These are phyloP conservation scores for Furcasterigmium sp. DNA, from an alignment of 2,329 filamentous ascomycete genomes.

Conservation along the genomic window DNA sequence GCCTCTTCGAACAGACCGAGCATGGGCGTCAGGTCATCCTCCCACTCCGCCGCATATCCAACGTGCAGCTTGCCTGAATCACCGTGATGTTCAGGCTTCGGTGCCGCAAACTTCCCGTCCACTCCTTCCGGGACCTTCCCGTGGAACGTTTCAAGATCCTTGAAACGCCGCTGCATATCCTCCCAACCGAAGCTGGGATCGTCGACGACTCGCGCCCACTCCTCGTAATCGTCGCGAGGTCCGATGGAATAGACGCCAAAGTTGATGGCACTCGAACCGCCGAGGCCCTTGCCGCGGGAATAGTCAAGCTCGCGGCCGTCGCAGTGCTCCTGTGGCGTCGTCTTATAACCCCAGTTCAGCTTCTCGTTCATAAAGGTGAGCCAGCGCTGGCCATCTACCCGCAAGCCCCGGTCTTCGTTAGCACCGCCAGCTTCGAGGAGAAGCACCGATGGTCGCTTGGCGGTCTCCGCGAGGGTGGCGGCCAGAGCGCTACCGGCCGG, in stretches of 20 bases:
- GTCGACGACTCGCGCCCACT: slow-evolving; percentile 50
- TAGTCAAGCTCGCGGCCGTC: slow-evolving; percentile 39
- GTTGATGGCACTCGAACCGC: slow-evolving; percentile 49
- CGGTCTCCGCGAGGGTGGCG: slow-evolving; percentile 39
- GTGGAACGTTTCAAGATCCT: slow-evolving; percentile 49
- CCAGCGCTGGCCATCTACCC: slow-evolving; percentile 51
- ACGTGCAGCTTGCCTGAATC: slow-evolving; percentile 39
- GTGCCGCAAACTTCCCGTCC: slow-evolving; percentile 40
- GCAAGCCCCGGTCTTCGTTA: slow-evolving; percentile 40
- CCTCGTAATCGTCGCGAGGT: slow-evolving; percentile 54
- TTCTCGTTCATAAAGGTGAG: slow-evolving; percentile 39
- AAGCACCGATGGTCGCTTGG: slow-evolving; percentile 45
- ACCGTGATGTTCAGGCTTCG: slow-evolving; percentile 42
- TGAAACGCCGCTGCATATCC: slow-evolving; percentile 42
- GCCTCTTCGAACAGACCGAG: slow-evolving; percentile 42
- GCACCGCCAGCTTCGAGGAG: slow-evolving; percentile 54
- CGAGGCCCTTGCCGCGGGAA: slow-evolving; percentile 43
- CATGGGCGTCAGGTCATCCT: slow-evolving; percentile 38
- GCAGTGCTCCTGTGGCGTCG: slow-evolving; percentile 37
- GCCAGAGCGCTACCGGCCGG: slow-evolving; percentile 55
- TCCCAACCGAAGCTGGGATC: slow-evolving; percentile 54
- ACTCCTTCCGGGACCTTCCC: slow-evolving; percentile 26
- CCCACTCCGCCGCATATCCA: slow-evolving; percentile 41
- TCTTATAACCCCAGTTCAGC: slow-evolving; percentile 50
- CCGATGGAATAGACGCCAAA: slow-evolving; percentile 51